Conservation (phyloP, 2,329 filamentous ascomycete species). For the Penicillium sp. region DNA sequence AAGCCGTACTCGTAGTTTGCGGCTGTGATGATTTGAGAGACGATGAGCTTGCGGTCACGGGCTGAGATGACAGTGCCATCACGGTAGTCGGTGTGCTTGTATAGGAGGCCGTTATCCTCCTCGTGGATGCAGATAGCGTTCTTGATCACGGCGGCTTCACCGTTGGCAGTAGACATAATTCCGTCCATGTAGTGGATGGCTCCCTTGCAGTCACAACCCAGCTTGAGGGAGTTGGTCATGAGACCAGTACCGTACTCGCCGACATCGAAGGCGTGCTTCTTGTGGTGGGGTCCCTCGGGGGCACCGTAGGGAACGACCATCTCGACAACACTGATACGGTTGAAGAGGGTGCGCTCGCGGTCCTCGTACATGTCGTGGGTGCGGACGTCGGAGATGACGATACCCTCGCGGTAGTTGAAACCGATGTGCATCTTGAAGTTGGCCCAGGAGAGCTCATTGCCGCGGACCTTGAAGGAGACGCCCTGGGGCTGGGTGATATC, state of each 20-base stretch:
- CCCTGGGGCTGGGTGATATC: constrained; percentile 30
- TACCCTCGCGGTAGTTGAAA: constrained; percentile 55
- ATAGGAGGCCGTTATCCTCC: constrained; percentile 31
- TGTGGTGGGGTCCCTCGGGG: constrained; percentile 28
- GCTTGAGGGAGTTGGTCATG: constrained; percentile 31
- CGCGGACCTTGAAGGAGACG: constrained; percentile 30
- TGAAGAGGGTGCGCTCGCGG: constrained; percentile 30
- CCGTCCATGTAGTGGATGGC: constrained; percentile 30
- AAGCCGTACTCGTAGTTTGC: constrained; percentile 91
- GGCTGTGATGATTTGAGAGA: constrained; percentile 89
- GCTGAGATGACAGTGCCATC: constrained; percentile 84
- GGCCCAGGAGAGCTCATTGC: constrained; percentile 31
- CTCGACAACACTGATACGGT: constrained; percentile 31
- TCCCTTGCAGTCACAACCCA: constrained; percentile 32
- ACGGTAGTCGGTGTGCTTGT: constrained; percentile 87
- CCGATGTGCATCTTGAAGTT: constrained; percentile 43
- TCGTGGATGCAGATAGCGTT: constrained; percentile 33
- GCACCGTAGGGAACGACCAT: constrained; percentile 31
- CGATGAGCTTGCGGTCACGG: constrained; percentile 76
- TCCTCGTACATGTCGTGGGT: constrained; percentile 29
- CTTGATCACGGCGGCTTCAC: constrained; percentile 24
- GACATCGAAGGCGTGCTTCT: constrained; percentile 31
- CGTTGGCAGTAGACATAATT: constrained; percentile 22
- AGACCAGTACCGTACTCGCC: constrained; percentile 29
- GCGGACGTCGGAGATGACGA: constrained; percentile 53